Evolutionary conservation across 2,329 filamentous ascomycete genomes (phyloP).

Genomic region (Xylariaceae sp.): DNA sequence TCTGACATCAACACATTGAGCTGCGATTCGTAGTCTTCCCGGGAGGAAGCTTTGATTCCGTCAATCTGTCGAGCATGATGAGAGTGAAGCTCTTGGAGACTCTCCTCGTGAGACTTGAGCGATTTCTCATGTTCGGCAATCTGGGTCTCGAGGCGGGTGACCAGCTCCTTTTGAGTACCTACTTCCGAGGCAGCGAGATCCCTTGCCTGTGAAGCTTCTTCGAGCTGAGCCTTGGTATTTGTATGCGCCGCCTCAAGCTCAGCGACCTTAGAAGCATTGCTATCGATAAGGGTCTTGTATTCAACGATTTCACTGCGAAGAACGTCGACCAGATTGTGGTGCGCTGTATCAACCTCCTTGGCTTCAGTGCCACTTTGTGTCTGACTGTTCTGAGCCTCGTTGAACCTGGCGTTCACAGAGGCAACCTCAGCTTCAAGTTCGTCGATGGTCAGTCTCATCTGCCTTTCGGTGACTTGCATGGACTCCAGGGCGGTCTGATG

Average conservation of each 20-base stretch:
- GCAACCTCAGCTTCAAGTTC: constrained; percentile 63
- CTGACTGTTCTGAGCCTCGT: constrained; percentile 36
- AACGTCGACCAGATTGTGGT: constrained; percentile 54
- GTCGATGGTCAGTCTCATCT: constrained; percentile 66
- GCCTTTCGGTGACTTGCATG: constrained; percentile 67
- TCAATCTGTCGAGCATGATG: constrained; percentile 48
- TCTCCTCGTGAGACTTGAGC: constrained; percentile 50
- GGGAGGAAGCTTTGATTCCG: constrained; percentile 43
- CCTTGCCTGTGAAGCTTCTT: constrained; percentile 59
- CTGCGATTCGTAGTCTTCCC: constrained; percentile 54
- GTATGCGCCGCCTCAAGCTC: constrained; percentile 71
- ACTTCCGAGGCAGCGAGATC: constrained; percentile 45
- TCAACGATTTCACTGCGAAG: constrained; percentile 75
- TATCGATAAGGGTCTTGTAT: constrained; percentile 70
- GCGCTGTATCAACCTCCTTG: constrained; percentile 46
- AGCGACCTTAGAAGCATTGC: constrained; percentile 64
- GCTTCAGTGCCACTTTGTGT: constrained; percentile 38
- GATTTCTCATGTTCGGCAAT: constrained; percentile 56
- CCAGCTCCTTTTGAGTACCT: constrained; percentile 41
- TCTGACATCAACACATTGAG: constrained; percentile 55
- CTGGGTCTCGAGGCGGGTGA: constrained; percentile 52
- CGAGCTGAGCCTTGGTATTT: constrained; percentile 62
- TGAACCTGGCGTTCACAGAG: constrained; percentile 49
- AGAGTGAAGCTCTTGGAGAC: constrained; percentile 43
- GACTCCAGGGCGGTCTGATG: constrained; percentile 67